Evolutionary conservation across 2,329 filamentous ascomycete species (phyloP).

Genomic region (Colletotrichum sansevieriae): DNA sequence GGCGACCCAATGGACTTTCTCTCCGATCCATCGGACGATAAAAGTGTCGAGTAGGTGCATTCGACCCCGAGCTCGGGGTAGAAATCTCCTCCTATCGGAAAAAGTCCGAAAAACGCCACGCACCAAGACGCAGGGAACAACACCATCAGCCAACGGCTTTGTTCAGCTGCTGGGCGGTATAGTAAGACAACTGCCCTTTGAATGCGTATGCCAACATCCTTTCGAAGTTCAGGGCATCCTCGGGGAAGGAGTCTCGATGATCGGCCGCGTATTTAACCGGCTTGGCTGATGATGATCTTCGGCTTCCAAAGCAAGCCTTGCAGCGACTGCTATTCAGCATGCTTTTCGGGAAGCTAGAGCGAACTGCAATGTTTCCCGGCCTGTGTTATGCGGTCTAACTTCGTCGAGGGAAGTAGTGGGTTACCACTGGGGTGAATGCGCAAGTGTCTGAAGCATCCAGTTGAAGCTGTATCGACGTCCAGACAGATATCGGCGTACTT

Average conservation of each 20-base stretch:
- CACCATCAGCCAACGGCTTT: background rate
- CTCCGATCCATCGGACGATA: conserved; percentile 17
- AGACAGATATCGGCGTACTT: too few species aligned
- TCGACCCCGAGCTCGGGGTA: conserved; percentile 8
- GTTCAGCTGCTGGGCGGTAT: background rate
- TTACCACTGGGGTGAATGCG: too few species aligned
- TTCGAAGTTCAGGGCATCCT: too few species aligned
- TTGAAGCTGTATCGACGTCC: too few species aligned
- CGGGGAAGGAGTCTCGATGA: background rate
- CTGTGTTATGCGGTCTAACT: too few species aligned
- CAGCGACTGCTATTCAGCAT: too few species aligned
- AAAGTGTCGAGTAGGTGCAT: background rate
- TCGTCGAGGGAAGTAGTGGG: too few species aligned
- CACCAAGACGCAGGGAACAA: conserved; percentile 12
- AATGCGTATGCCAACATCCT: background rate
- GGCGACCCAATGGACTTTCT: conserved; percentile 20
- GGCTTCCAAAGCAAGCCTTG: background rate
- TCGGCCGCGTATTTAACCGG: conserved; percentile 11
- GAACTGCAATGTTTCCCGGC: too few species aligned
- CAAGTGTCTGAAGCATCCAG: too few species aligned
- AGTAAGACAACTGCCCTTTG: background rate
- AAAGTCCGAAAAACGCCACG: conserved; percentile 23
- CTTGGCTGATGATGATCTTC: background rate
- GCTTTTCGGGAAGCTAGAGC: too few species aligned
- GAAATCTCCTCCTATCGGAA: conserved; percentile 25